phyloP scores from a whole-genome alignment of 2,329 filamentous ascomycete genomes.

The Paracoccidioides brasiliensis region DNA sequence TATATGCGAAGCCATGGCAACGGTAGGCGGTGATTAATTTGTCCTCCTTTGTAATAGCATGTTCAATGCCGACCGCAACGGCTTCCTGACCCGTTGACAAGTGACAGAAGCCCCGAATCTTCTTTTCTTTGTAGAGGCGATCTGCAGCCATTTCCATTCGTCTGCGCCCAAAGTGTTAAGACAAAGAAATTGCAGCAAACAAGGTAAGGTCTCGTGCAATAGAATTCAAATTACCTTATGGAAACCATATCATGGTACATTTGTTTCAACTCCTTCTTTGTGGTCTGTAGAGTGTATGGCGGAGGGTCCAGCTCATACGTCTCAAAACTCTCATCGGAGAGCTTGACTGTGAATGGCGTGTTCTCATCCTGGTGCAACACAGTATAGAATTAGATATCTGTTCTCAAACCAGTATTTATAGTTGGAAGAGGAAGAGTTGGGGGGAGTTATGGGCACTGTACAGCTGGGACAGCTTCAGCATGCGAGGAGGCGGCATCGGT shows the following conservation, averaged over 20 bases:
- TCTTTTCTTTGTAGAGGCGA: constrained; percentile 99
- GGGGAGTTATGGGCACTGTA: constrained; percentile 27
- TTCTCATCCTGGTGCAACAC: constrained; percentile 60
- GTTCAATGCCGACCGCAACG: constrained; percentile 91
- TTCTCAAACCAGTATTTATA: too few species aligned
- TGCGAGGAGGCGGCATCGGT: constrained; percentile 90
- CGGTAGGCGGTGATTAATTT: constrained; percentile 96
- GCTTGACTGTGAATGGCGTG: constrained; percentile 77
- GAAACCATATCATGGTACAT: constrained; percentile 98
- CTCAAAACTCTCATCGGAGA: constrained; percentile 98
- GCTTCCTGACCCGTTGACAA: constrained; percentile 96
- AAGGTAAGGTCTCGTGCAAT: background rate
- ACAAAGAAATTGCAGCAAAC: background rate
- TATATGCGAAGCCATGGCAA: constrained; percentile 95
- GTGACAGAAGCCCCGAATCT: constrained; percentile 99
- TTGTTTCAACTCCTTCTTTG: constrained; percentile 96
- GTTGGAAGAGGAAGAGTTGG: background rate
- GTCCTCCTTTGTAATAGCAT: constrained; percentile 81
- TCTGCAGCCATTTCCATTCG: constrained; percentile 99
- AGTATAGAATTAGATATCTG: constrained; percentile 3
- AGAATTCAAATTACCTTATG: constrained; percentile 54
- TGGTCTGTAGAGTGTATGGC: constrained; percentile 79
- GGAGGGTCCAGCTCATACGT: constrained; percentile 98
- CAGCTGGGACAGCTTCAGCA: constrained; percentile 64
- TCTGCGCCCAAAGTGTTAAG: constrained; percentile 35